Evolutionary conservation across 148 eudicot genomes (phyloP), one percentile per base, ranked within the genome.

Genomic region (Camellia granthamiana): DNA sequence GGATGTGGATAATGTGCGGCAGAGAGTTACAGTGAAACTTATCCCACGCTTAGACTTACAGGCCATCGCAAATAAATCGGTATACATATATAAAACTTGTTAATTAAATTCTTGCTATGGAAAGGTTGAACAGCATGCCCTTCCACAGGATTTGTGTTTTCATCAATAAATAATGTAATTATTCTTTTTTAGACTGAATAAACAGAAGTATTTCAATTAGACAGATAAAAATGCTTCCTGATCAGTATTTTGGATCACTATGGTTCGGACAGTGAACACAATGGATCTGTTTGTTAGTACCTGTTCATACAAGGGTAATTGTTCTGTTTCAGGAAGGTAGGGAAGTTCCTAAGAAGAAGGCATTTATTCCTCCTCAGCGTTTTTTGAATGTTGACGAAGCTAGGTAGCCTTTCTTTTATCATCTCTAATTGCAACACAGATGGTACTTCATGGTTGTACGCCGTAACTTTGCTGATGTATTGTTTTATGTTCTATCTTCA

Each of bases 351-450:
- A 96, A 90, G 88, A 95, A 91, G 72, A 95, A 95, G 84, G 89
- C 94, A 63, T 92, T 93, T 84, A 91, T 90, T 76, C 94, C 97
- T 44, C 98, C 99, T 41, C 95, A 91, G 51, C 92, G 98, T 15
- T 92, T 96, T 67, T 89, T 96, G 95, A 96, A 94, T 75, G 88
- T 90, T 69, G 99, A 96, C 60, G 99, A 96, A 84, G 99, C 95
- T 52, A 92, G 99, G 99, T 93, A 89, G 38, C 13, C 69, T 61
- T 41, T 73, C n/a, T 81, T 83, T 41, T 77, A 3, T 46, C 43
- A 72, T 66, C 41, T 71, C 46, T 23, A 54, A 55, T 69, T 69
- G 23, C 43, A 30, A 30, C 8, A 14, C 16, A 72, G 42, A 19
- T 55, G 55, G 73, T 60, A 23, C 10, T 71, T 72, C 14, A 12